Conservation (phyloP, 176 grass and related monocot genomes). For the Saccharum spontaneum region DNA sequence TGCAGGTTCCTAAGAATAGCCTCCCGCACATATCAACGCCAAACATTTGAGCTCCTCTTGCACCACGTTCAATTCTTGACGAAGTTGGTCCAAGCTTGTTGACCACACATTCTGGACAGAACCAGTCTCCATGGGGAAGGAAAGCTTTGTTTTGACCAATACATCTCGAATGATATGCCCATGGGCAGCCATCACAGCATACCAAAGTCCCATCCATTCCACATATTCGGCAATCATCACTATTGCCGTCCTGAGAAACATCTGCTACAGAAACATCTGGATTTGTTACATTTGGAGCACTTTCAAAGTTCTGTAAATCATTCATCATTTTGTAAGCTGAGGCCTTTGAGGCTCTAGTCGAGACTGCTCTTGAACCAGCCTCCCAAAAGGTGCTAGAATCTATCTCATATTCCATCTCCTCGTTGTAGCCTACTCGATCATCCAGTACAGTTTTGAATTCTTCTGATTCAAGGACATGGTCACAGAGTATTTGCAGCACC, state of each 20-base stretch:
- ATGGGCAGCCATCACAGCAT: conserved; percentile 90
- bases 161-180: conserved; percentile 97
- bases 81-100: conserved; percentile 70
- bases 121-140: conserved; percentile 78
- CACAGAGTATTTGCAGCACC: conserved; percentile 89
- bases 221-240: conserved; percentile 92
- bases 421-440: conserved; percentile 62
- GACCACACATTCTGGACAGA: conserved; percentile 87
- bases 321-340: conserved; percentile 38
- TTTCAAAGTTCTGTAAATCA: conserved; percentile 31
- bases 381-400: conserved; percentile 37
- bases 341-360: conserved; percentile 45
- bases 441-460: conserved; percentile 91
- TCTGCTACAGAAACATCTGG: conserved; percentile 38
- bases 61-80: conserved; percentile 72
- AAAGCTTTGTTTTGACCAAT: conserved; percentile 84
- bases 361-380: conserved; percentile 42
- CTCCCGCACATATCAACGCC: conserved; percentile 68
- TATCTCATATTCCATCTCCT: conserved; percentile 62
- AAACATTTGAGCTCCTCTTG: conserved; percentile 74
- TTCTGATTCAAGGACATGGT: conserved; percentile 76
- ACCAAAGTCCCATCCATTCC: conserved; percentile 98
- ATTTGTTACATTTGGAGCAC: conserved; percentile 24
- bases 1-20: conserved; percentile 76
- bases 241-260: conserved; percentile 75